phyloP scores from a whole-genome alignment of 2,329 filamentous ascomycete species.

The Passalora sequoiae region DNA sequence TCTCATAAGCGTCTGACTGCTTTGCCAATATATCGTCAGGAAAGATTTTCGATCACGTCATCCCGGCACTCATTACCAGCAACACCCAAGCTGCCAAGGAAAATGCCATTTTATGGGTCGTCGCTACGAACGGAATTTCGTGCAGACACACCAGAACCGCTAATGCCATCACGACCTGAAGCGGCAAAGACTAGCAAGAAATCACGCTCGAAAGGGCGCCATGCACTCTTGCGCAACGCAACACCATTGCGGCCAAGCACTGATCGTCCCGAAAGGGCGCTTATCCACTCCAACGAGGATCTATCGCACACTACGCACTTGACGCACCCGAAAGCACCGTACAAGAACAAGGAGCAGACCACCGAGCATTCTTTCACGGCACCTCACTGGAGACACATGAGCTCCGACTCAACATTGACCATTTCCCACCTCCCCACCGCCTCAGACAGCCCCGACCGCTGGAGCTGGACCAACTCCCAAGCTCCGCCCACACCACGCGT shows the following conservation, averaged over 20 bases:
- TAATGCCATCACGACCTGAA: background rate
- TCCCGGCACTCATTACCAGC: constrained; percentile 15
- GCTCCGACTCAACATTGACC: background rate
- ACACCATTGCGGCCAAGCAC: background rate
- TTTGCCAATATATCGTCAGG: constrained; percentile 26
- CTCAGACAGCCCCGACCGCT: constrained; percentile 21
- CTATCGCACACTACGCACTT: background rate
- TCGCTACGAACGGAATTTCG: constrained; percentile 1
- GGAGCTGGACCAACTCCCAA: constrained; percentile 29
- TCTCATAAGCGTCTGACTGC: constrained; percentile 14
- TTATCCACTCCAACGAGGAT: background rate
- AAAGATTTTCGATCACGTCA: constrained; percentile 23
- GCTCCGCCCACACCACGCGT: constrained; percentile 28
- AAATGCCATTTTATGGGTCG: background rate
- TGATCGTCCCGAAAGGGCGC: background rate
- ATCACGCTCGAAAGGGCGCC: background rate
- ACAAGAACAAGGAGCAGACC: constrained; percentile 1
- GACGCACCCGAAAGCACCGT: background rate
- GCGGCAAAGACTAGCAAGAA: background rate
- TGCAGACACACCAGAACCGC: constrained; percentile 1
- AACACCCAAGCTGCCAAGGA: constrained; percentile 1
- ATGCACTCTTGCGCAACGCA: background rate
- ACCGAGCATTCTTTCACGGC: background rate
- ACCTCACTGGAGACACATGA: background rate
- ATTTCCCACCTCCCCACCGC: too few relatives aligned